Evolutionary conservation across 495 filamentous ascomycete species (phyloP).

Genomic region (Corynascus novoguineensis): DNA sequence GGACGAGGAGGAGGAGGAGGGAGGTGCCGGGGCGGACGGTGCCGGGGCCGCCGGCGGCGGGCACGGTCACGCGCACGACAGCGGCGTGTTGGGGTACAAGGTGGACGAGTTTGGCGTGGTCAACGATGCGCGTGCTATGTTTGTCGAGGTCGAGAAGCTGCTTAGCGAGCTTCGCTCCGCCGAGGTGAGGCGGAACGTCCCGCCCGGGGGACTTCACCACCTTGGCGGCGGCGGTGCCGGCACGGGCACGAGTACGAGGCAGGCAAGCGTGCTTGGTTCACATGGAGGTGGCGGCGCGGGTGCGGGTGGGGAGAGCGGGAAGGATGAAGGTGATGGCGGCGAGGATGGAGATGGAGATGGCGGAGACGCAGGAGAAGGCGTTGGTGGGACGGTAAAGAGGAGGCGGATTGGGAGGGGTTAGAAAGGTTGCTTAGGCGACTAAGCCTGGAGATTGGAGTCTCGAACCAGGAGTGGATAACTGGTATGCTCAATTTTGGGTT

Average conservation of each 20-base stretch:
- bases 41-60: neutral
- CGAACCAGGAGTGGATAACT: neutral
- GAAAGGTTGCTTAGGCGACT: neutral
- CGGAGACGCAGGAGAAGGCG: neutral
- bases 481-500: neutral
- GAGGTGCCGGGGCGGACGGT: slow-evolving; percentile 12
- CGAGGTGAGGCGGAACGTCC: slow-evolving; percentile 23
- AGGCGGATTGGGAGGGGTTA: slow-evolving; percentile 11
- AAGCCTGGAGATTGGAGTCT: neutral
- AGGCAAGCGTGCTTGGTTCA: slow-evolving; percentile 23
- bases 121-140: slow-evolving; percentile 77
- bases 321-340: neutral
- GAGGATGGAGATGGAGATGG: slow-evolving; percentile 9
- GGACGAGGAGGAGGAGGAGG: slow-evolving; percentile 30
- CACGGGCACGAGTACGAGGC: slow-evolving; percentile 27
- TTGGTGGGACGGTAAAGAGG: slow-evolving; percentile 7
- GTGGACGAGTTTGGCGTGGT: slow-evolving; percentile 76
- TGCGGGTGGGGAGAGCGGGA: slow-evolving; percentile 1
- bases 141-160: slow-evolving; percentile 63
- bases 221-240: slow-evolving; percentile 11
- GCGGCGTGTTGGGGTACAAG: slow-evolving; percentile 45
- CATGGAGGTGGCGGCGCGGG: slow-evolving; percentile 2
- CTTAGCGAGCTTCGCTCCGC: slow-evolving; percentile 45
- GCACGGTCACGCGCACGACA: slow-evolving; percentile 22
- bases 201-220: slow-evolving; percentile 9